Conservation (phyloP, 306 rosid species). For the Acacia confusa region DNA sequence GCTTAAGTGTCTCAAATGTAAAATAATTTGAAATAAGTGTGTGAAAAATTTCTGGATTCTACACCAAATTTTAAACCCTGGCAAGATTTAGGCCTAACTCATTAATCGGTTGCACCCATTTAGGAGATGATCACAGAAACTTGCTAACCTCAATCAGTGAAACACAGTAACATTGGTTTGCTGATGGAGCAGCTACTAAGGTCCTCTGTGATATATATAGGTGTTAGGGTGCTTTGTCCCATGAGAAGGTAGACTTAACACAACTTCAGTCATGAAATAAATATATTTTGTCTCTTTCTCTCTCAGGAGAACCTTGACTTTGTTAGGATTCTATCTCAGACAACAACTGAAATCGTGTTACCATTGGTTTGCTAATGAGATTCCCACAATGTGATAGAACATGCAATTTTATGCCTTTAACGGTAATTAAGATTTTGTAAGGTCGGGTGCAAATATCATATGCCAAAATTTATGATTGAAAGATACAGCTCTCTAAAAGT, state of each 20-base stretch:
- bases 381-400: background rate
- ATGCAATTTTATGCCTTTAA: background rate
- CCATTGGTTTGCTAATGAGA: background rate
- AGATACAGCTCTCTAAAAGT: background rate
- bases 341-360: background rate
- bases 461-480: background rate
- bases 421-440: background rate
- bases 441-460: background rate
- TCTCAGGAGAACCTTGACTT: background rate
- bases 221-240: background rate
- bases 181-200: background rate
- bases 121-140: background rate
- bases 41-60: background rate
- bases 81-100: background rate
- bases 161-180: background rate
- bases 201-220: background rate
- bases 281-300: background rate
- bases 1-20: background rate
- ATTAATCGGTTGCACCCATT: background rate
- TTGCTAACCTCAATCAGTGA: background rate
- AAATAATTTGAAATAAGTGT: background rate
- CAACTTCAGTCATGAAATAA: background rate
- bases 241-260: background rate
- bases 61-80: background rate
- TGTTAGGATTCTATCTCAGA: background rate